Evolutionary conservation across 306 rosid genomes (phyloP).

Genomic region (Luffa acutangula): DNA sequence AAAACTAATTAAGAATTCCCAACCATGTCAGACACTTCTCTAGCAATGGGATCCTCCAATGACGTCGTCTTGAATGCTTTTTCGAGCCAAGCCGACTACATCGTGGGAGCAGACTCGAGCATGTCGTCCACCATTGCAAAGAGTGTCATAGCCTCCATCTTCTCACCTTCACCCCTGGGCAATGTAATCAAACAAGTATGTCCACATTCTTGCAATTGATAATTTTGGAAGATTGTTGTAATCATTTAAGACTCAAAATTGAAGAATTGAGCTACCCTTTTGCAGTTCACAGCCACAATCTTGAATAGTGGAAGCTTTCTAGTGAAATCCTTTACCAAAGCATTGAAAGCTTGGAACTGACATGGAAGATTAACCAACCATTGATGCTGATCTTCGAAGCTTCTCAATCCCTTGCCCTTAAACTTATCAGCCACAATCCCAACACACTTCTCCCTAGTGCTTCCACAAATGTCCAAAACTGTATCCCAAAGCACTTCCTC

Average conservation of each 20-base stretch:
- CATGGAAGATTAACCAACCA: constrained; percentile 92
- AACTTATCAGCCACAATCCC: constrained; percentile 88
- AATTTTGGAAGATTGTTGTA: constrained; percentile 52
- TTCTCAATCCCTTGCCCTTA: constrained; percentile 55
- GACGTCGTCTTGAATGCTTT: constrained; percentile 37
- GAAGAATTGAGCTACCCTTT: constrained; percentile 53
- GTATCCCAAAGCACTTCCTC: constrained; percentile 85
- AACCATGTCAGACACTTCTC: constrained; percentile 49
- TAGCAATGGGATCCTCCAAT: constrained; percentile 47
- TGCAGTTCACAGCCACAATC: constrained; percentile 41
- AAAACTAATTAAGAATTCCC: constrained; percentile 47
- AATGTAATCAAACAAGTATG: constrained; percentile 41
- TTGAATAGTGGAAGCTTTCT: constrained; percentile 56
- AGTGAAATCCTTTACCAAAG: constrained; percentile 51
- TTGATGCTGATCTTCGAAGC: constrained; percentile 62
- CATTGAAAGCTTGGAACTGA: constrained; percentile 59
- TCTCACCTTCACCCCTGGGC: constrained; percentile 21
- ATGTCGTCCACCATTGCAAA: constrained; percentile 46
- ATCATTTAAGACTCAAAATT: constrained; percentile 40
- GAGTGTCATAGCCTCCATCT: constrained; percentile 24
- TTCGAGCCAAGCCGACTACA: constrained; percentile 40
- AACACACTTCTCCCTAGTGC: constrained; percentile 55
- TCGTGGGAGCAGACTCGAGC: constrained; percentile 34
- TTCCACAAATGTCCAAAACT: constrained; percentile 62
- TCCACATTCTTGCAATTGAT: constrained; percentile 60